Evolutionary conservation across 208 protist genomes (phyloP).

Genomic region (Lotmaria passim): DNA sequence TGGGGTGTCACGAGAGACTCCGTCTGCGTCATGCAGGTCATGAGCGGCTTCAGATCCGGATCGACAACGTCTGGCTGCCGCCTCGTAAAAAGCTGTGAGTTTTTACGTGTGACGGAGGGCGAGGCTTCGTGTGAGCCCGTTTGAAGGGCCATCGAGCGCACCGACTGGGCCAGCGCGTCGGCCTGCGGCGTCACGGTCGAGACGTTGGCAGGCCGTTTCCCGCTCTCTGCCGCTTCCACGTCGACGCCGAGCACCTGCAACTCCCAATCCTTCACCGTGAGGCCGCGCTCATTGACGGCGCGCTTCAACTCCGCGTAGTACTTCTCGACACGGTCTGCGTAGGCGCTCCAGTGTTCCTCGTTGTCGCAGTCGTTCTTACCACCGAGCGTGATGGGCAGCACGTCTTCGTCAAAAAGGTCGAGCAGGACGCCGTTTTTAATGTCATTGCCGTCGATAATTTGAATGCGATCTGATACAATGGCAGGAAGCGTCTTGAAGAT

Average conservation of each 20-base stretch:
- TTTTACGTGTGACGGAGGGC: constrained; percentile 2
- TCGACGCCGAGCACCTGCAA: constrained; percentile 42
- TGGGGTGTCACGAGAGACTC: constrained; percentile 5
- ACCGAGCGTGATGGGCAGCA: constrained; percentile 62
- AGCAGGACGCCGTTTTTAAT: constrained; percentile 50
- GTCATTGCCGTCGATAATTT: constrained; percentile 53
- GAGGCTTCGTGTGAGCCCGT: constrained; percentile 11
- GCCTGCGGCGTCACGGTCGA: constrained; percentile 3
- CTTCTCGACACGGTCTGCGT: constrained; percentile 45
- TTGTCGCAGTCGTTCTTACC: constrained; percentile 66
- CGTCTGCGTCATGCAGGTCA: constrained; percentile 44
- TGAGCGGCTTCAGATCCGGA: constrained; percentile 32
- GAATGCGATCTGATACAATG: constrained; percentile 66
- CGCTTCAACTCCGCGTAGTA: constrained; percentile 57
- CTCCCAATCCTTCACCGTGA: constrained; percentile 79
- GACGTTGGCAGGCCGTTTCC: not conserved
- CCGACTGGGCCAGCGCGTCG: constrained; percentile 24
- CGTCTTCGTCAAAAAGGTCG: constrained; percentile 52
- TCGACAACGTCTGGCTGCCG: not conserved
- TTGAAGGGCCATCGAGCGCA: constrained; percentile 15
- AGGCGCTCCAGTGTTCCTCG: constrained; percentile 39
- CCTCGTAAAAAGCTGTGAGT: constrained; percentile 5
- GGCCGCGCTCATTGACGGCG: constrained; percentile 49
- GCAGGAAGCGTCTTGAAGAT: constrained; percentile 61
- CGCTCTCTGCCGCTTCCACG: not conserved